These are phyloP conservation scores for Datisca glomerata DNA, from an alignment of 306 rosid genomes.

Conservation along the genomic window DNA sequence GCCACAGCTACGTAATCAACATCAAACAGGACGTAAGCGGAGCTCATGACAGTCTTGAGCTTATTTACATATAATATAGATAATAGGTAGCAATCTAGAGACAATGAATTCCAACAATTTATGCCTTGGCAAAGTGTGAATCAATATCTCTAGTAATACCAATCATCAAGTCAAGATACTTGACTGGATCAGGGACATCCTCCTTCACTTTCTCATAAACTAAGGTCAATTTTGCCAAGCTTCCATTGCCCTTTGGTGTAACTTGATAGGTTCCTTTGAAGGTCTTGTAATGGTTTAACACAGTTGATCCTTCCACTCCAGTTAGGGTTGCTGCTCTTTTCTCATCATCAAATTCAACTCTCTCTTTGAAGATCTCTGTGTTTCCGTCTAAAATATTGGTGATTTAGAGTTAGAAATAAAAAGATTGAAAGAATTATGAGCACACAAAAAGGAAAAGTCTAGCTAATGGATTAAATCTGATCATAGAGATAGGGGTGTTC, in stretches of 20 bases:
- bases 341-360: conserved; percentile 18
- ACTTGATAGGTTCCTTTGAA: conserved; percentile 12
- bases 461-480: not conserved
- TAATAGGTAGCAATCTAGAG: too few relatives aligned
- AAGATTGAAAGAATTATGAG: not conserved
- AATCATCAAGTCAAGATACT: conserved; percentile 17
- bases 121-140: conserved; percentile 9
- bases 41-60: too few relatives aligned
- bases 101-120: too few relatives aligned
- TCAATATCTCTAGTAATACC: conserved; percentile 22
- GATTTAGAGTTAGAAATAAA: too few relatives aligned
- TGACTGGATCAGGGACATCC: conserved; percentile 14
- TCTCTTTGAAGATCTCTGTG: conserved; percentile 19
- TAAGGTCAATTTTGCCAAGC: conserved; percentile 5
- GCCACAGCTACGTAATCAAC: too few relatives aligned
- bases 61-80: too few relatives aligned
- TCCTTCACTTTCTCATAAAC: conserved; percentile 22
- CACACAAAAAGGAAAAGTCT: not conserved
- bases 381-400: conserved; percentile 8
- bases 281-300: conserved; percentile 17
- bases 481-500: too few relatives aligned
- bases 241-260: conserved; percentile 13
- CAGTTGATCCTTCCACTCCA: conserved; percentile 21
- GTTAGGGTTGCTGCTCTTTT: not conserved
- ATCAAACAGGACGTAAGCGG: too few relatives aligned